Evolutionary conservation across 345 rosid genomes (phyloP).

Genomic region (Hypericum androsaemum): DNA sequence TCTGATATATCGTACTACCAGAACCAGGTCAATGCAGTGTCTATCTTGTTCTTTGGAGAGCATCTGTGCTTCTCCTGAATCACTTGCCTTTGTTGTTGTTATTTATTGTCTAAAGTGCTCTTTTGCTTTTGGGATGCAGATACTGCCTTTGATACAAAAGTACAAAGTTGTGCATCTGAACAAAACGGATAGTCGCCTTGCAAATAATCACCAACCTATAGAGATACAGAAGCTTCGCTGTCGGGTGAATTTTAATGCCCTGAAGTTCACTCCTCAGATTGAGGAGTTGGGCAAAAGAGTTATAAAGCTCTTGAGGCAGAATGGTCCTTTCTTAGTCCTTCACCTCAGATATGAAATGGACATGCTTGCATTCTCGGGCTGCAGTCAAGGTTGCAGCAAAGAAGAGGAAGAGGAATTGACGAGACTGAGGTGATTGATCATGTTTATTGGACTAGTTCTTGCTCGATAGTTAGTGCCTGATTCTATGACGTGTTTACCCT

Average conservation of each 20-base stretch:
- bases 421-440: constrained; percentile 66
- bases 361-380: constrained; percentile 98
- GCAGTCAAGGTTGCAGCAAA: constrained; percentile 78
- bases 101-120: not conserved
- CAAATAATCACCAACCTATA: constrained; percentile 60
- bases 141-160: constrained; percentile 82
- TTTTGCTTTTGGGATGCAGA: constrained; percentile 31
- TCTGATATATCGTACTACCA: constrained; percentile 72
- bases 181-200: constrained; percentile 88
- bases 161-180: constrained; percentile 78
- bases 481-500: too few relatives aligned
- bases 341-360: constrained; percentile 99
- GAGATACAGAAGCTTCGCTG: constrained; percentile 92
- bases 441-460: not conserved
- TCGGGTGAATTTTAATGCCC: constrained; percentile 75
- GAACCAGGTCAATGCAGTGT: constrained; percentile 37
- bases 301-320: constrained; percentile 59
- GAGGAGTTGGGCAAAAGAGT: constrained; percentile 87
- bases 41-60: not conserved
- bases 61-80: not conserved
- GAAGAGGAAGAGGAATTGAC: constrained; percentile 91
- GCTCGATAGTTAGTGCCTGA: not conserved
- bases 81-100: not conserved
- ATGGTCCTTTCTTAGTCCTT: constrained; percentile 82
- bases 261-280: constrained; percentile 83